Evolutionary conservation across 768 basidiomycete genomes (phyloP).

Genomic region (Pleurotus citrinopileatus): DNA sequence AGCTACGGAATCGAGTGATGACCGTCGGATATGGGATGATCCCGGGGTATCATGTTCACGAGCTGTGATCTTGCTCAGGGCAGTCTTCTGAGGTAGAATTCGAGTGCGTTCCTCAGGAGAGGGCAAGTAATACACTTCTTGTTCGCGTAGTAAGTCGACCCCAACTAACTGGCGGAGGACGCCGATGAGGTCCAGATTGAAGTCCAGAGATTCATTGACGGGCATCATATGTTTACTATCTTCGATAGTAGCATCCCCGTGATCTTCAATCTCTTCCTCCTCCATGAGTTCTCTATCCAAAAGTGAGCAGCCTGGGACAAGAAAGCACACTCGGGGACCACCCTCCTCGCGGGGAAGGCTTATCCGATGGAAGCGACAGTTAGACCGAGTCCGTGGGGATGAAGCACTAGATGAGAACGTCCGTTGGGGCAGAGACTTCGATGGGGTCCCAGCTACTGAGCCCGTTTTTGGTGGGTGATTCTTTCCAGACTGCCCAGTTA

Average conservation of each 20-base stretch:
- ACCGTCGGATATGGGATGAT: constrained; percentile 10
- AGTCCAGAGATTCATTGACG: constrained; percentile 47
- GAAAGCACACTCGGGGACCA: constrained; percentile 54
- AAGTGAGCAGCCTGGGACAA: constrained; percentile 69
- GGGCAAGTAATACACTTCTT: constrained; percentile 64
- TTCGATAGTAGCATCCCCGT: constrained; percentile 51
- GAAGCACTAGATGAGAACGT: constrained; percentile 16
- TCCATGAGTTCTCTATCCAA: constrained; percentile 53
- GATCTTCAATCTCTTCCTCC: constrained; percentile 59
- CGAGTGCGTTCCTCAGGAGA: constrained; percentile 37
- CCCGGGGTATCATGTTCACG: constrained; percentile 11
- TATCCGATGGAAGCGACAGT: constrained; percentile 70
- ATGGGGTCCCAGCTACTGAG: constrained; percentile 16
- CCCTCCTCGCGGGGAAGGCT: constrained; percentile 56
- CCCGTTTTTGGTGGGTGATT: constrained; percentile 14
- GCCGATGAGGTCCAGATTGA: constrained; percentile 53
- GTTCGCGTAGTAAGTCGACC: constrained; percentile 59
- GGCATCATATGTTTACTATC: constrained; percentile 46
- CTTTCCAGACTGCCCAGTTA: not conserved
- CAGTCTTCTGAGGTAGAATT: constrained; percentile 19
- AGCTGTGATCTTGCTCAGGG: constrained; percentile 12
- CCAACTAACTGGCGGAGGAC: constrained; percentile 61
- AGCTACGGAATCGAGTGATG: constrained; percentile 17
- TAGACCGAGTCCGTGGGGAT: constrained; percentile 62
- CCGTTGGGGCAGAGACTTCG: constrained; percentile 13